Conservation (phyloP, 768 basidiomycete genomes). For the Phylloporus scabripes region DNA sequence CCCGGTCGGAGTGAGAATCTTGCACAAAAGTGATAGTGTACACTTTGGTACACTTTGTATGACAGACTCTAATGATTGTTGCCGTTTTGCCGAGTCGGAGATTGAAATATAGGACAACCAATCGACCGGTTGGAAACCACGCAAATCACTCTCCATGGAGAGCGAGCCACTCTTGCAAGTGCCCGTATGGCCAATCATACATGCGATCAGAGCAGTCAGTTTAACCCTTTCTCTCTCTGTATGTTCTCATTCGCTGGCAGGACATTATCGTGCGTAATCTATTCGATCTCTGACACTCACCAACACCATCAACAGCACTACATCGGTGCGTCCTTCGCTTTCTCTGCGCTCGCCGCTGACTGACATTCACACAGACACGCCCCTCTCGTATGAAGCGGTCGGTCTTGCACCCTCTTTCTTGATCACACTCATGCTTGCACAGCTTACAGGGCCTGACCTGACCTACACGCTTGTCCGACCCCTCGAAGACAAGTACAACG, state of each 20-base stretch:
- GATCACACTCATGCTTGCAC: constrained; percentile 11
- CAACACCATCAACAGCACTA: constrained; percentile 43
- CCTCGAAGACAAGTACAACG: constrained; percentile 78
- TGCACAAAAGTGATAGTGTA: no score
- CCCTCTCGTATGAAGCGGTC: constrained; percentile 76
- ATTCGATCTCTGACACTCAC: constrained; percentile 1
- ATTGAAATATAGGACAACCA: no score
- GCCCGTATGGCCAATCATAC: constrained; percentile 78
- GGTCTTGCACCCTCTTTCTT: constrained; percentile 20
- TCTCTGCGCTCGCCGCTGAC: constrained; percentile 1
- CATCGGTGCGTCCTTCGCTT: constrained; percentile 46
- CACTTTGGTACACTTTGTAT: no score
- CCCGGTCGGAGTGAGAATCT: no score
- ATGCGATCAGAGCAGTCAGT: constrained; percentile 64
- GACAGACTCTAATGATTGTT: no score
- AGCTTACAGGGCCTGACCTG: constrained; percentile 82
- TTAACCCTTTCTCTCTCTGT: background rate
- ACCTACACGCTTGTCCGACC: constrained; percentile 89
- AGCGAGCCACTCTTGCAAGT: constrained; percentile 43
- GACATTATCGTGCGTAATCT: constrained; percentile 50
- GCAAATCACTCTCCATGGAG: constrained; percentile 18
- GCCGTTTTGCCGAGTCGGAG: no score
- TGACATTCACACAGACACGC: constrained; percentile 56
- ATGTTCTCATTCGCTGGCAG: constrained; percentile 33
- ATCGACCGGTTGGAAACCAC: background rate